A percentile compares a stretch with the other conserved stretches of the same genome.
phyloP scores from a whole-genome alignment of 164 flowering plant species.

The Tetracentron sinense region DNA sequence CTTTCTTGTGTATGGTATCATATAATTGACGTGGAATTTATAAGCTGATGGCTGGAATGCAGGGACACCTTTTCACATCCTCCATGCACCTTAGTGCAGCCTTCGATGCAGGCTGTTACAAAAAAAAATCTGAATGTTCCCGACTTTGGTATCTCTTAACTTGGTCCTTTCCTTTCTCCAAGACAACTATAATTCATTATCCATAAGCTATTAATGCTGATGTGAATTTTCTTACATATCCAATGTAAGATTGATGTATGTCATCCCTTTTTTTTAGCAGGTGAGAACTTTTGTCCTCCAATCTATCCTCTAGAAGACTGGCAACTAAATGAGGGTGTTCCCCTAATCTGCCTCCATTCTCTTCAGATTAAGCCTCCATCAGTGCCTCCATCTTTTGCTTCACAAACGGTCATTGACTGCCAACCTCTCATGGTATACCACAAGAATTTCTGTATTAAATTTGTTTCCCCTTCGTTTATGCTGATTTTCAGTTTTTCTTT shows the following conservation, averaged over 20 bases:
- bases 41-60: slow-evolving; percentile 29
- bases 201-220: not conserved
- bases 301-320: slow-evolving; percentile 85
- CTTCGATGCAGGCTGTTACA: slow-evolving; percentile 56
- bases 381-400: slow-evolving; percentile 71
- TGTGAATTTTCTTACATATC: not conserved
- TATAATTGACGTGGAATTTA: not conserved
- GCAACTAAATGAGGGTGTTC: slow-evolving; percentile 48
- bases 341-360: slow-evolving; percentile 65
- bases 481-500: not conserved
- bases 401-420: slow-evolving; percentile 72
- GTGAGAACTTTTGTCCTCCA: slow-evolving; percentile 66
- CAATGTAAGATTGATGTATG: slow-evolving; percentile 6
- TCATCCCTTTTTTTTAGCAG: slow-evolving; percentile 30
- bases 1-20: not conserved
- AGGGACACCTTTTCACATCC: slow-evolving; percentile 94
- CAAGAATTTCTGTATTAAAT: not conserved
- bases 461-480: not conserved
- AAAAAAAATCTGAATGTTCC: slow-evolving; percentile 43
- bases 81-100: slow-evolving; percentile 93
- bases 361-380: slow-evolving; percentile 87
- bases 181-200: not conserved
- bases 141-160: slow-evolving; percentile 59
- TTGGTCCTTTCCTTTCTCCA: not conserved
- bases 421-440: slow-evolving; percentile 81